Evolutionary conservation across 108 stramenopile genomes (phyloP), one percentile per base, ranked within the genome.

Genomic region (Cyclotella atomus): DNA sequence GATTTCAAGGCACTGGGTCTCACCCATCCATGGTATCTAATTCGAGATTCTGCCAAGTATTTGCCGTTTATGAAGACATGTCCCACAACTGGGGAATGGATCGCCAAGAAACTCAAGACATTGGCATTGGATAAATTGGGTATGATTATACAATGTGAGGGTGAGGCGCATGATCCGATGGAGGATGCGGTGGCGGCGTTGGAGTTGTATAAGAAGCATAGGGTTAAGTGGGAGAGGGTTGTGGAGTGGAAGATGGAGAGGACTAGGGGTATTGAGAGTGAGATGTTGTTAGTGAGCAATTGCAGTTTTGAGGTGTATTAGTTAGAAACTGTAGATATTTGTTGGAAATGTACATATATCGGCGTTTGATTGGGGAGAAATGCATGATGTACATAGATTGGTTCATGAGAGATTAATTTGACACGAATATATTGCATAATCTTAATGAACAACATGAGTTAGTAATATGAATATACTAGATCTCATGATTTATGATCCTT

Each of bases 31-130:
- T 74, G 76, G 69, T 53, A 75, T 27, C 68, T 84, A 34, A 80
- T 85, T 29, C 77, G 97, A 8, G 98, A 99, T 68, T 92, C 96
- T 3, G 90, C 96, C 19, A 79, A 47, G 35, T 99, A 94, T 63
- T 79, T 83, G 57, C 88, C 87, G n/a, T 86, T 81, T 30, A 81
- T 95, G 91, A 87, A 89, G 38, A 2, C 27, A 17, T 17, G 15
- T 61, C 5, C 60, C 7, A 30, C 10, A 5, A 9, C 1, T 5
- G 19, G 80, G 75, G 50, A 75, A 73, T 57, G 53, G 62, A 12
- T 83, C 68, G 59, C 93, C 89, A 21, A 79, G 84, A 92, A 92
- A 41, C 70, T 99, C 1, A 81, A 81, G 45, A 87, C 90, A 29
- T 75, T 99, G 64, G 76, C 87, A 14, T 38, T 46, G 55, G 91